These are phyloP conservation scores for Thraustochytrium striatum DNA, from an alignment of 352 stramenopile genomes.

Conservation along the genomic window DNA sequence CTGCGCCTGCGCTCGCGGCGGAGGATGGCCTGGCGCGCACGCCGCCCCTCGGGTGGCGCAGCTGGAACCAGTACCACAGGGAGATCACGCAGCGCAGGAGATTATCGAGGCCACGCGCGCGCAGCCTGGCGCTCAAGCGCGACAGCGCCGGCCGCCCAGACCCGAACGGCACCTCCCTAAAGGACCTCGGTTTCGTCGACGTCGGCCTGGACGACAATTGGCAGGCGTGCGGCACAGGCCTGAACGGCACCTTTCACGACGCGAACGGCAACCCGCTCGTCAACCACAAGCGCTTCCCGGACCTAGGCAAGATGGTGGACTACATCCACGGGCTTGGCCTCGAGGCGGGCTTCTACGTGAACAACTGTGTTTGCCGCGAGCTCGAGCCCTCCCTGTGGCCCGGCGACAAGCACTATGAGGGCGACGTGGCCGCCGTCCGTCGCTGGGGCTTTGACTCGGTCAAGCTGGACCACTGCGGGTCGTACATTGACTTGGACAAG, in stretches of 20 bases:
- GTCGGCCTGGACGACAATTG: constrained; percentile 59
- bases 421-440: constrained; percentile 54
- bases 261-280: constrained; percentile 53
- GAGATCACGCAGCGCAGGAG: constrained; percentile 52
- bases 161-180: constrained; percentile 45
- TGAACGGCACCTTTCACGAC: constrained; percentile 52
- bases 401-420: constrained; percentile 51
- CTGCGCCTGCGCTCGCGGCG: neutral
- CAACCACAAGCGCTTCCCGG: constrained; percentile 53
- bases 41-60: constrained; percentile 57
- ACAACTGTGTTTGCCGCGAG: constrained; percentile 60
- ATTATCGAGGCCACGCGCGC: constrained; percentile 27
- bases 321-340: constrained; percentile 55
- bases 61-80: constrained; percentile 53
- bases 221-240: constrained; percentile 53
- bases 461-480: constrained; percentile 58
- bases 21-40: constrained; percentile 56
- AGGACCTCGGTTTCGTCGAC: constrained; percentile 56
- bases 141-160: neutral
- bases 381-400: constrained; percentile 3
- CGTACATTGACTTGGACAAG: constrained; percentile 53
- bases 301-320: constrained; percentile 53
- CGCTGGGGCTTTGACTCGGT: constrained; percentile 54
- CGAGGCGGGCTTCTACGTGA: constrained; percentile 57
- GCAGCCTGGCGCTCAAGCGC: neutral